These are phyloP conservation scores for Acanthochlamys bracteata DNA, from an alignment of 106 monocot species.

Conservation along the genomic window DNA sequence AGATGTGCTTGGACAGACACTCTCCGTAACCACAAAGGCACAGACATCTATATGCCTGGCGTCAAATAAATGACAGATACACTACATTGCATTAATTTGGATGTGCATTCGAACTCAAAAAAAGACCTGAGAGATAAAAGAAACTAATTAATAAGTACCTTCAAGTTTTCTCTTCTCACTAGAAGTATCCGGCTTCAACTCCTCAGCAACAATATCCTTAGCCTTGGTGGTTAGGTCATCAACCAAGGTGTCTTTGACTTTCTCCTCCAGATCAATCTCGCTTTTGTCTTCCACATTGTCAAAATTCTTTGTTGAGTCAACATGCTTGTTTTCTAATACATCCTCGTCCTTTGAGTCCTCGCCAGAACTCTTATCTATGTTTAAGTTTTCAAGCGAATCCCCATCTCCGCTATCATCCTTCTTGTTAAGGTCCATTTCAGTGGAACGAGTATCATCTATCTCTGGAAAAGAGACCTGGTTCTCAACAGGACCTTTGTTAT, in stretches of 20 bases:
- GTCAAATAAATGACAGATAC: too few species aligned
- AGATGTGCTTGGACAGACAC: too few species aligned
- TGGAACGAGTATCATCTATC: slow-evolving; percentile 26
- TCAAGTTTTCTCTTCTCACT: slow-evolving; percentile 77
- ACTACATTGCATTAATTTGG: too few species aligned
- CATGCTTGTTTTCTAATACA: slow-evolving; percentile 45
- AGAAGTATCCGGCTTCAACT: slow-evolving; percentile 11
- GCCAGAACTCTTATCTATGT: slow-evolving; percentile 78
- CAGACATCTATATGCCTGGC: too few species aligned
- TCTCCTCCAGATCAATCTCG: slow-evolving; percentile 24
- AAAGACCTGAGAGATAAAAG: background rate
- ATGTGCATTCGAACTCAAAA: too few species aligned
- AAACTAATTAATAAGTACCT: slow-evolving; percentile 31
- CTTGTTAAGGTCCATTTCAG: slow-evolving; percentile 23
- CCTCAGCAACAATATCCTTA: slow-evolving; percentile 34
- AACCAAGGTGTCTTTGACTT: slow-evolving; percentile 7
- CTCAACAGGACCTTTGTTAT: slow-evolving; percentile 33
- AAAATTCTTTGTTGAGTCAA: slow-evolving; percentile 26
- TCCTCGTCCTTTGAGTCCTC: slow-evolving; percentile 82
- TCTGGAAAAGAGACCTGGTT: slow-evolving; percentile 44
- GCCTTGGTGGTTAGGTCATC: slow-evolving; percentile 15
- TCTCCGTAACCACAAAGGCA: too few species aligned
- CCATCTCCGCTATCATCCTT: slow-evolving; percentile 29
- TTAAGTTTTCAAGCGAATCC: slow-evolving; percentile 54
- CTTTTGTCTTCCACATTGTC: slow-evolving; percentile 15